Conservation (phyloP, 2,329 filamentous ascomycete species). For the Alternaria tenuissima region DNA sequence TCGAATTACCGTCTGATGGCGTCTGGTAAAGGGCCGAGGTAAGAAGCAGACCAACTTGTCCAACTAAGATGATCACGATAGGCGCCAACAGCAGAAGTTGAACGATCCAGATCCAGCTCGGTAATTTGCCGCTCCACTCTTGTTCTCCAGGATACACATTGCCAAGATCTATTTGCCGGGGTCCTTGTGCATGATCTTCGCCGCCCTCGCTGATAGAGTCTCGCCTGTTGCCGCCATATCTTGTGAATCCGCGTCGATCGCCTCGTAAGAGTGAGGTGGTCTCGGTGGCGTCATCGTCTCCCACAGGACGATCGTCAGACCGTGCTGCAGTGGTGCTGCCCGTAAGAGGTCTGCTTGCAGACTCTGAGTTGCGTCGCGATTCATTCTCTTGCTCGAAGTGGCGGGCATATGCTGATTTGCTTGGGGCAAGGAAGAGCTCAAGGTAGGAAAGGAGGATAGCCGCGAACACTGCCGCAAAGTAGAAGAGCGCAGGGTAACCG, state of each 20-base stretch:
- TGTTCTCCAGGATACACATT: constrained; percentile 75
- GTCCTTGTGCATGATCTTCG: constrained; percentile 44
- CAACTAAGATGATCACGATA: constrained; percentile 77
- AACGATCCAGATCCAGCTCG: constrained; percentile 85
- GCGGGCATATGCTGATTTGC: constrained; percentile 74
- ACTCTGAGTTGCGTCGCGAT: constrained; percentile 32
- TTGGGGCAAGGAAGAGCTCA: constrained; percentile 77
- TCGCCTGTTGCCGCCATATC: constrained; percentile 56
- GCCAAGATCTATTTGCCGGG: constrained; percentile 45
- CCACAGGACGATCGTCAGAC: constrained; percentile 42
- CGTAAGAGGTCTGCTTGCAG: constrained; percentile 46
- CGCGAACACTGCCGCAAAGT: constrained; percentile 77
- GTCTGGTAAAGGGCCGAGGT: constrained; percentile 81
- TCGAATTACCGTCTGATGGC: constrained; percentile 79
- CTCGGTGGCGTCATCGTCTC: constrained; percentile 59
- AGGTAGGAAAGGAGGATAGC: constrained; percentile 77
- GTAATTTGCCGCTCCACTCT: constrained; percentile 80
- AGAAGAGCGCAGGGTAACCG: constrained; percentile 83
- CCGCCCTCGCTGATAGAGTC: constrained; percentile 50
- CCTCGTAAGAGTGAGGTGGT: constrained; percentile 65
- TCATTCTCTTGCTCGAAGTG: constrained; percentile 53
- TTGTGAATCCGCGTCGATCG: constrained; percentile 63
- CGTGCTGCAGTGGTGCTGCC: constrained; percentile 42
- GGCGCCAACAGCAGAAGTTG: constrained; percentile 85
- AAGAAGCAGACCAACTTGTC: constrained; percentile 76